Evolutionary conservation across 2,329 filamentous ascomycete genomes (phyloP).

Genomic region (Epichloe gansuensis): DNA sequence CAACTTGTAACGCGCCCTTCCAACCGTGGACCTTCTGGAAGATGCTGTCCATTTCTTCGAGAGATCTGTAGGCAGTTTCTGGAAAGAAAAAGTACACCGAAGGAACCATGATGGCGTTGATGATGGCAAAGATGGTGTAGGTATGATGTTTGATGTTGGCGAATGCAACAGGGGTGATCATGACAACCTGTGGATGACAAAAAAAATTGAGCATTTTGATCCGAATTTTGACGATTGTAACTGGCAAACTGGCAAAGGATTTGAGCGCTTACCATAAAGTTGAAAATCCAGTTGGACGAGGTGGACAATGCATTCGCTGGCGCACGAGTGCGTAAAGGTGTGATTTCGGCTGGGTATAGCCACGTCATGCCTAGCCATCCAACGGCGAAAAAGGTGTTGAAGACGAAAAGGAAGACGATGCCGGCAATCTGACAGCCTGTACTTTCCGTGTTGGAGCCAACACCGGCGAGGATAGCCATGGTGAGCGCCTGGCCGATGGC

Average conservation of each 20-base stretch:
- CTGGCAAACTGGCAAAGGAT: too few species aligned
- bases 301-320: constrained; percentile 45
- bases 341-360: constrained; percentile 55
- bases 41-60: constrained; percentile 55
- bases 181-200: constrained; percentile 33
- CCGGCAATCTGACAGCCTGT: constrained; percentile 43
- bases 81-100: constrained; percentile 50
- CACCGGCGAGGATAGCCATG: constrained; percentile 49
- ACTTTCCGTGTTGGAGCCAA: constrained; percentile 38
- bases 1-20: constrained; percentile 21
- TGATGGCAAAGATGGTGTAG: constrained; percentile 53
- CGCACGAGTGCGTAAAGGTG: constrained; percentile 53
- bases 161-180: constrained; percentile 48
- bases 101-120: constrained; percentile 48
- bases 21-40: constrained; percentile 42
- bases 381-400: constrained; percentile 45
- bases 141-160: constrained; percentile 45
- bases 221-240: background rate
- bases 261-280: constrained; percentile 33
- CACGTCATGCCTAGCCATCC: constrained; percentile 48
- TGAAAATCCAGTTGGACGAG: constrained; percentile 48
- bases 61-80: constrained; percentile 48
- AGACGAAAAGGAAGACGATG: constrained; percentile 53
- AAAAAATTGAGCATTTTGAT: background rate
- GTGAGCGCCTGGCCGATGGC: constrained; percentile 46